Base-by-base conservation (phyloP, 78 protist species). In the Dictyostelium firmibasis region DNA sequence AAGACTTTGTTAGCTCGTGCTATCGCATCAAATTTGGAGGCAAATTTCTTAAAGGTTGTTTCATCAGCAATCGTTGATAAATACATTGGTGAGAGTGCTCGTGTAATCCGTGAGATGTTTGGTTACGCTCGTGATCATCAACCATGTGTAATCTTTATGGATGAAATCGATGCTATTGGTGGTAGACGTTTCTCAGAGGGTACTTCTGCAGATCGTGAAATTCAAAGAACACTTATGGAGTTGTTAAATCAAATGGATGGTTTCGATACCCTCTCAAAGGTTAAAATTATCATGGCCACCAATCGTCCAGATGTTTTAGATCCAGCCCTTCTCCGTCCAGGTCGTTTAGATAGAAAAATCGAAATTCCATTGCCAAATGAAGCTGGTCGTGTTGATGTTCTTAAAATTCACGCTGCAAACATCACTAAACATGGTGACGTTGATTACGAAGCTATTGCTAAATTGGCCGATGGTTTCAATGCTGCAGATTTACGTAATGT, bases 161-260 rank as follows among this genome's bases (percentile, higher is more conserved):
- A 99, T 93, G 99, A 99, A 94, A 98, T 99, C 67, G 99, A 99
- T 72, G 99, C 99, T 50, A 99, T 99, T 27, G 99, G 99, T 14
- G 99, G 99, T 2, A 62, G 98, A 11, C 96, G 99, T 3, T 98
- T 97, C 95, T 91, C 98, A 41, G 99, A 99, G 64, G 99, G 99
- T 31, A 97, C 99, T 1, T 88, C 98, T 0, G 98, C 99, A 0
- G 99, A 99, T 81, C 97, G 99, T 29, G 99, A 99, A 86, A 98
- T 99, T 57, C 99, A 99, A 91, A 94, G 99, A 36, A 99, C 99
- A 2, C 98, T 99, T 10, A 99, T 99, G 99, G 99, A 96, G 98
- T 96, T 99, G 62, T 96, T 99, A 33, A 98, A 98, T 88, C 99
- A 99, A 92, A 97, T 99, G 92, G 99, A 99, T 86, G 99, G 99